Percentiles rank a stretch among this genome's conserved stretches.
These are phyloP conservation scores for Cladosporium sp. DNA, from an alignment of 2,329 filamentous ascomycete genomes.

Conservation along the genomic window DNA sequence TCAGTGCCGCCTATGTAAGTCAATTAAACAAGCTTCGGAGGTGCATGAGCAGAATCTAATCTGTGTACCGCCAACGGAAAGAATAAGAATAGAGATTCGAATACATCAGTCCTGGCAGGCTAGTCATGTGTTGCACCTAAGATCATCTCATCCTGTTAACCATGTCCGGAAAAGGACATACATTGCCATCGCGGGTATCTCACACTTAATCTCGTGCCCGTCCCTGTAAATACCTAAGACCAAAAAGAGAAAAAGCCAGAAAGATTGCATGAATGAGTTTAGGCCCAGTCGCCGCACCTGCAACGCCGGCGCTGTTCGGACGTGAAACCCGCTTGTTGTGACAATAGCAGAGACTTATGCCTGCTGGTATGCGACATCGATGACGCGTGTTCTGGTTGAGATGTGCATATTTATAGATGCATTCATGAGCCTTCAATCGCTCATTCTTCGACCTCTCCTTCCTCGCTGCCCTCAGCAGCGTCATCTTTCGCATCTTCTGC, in stretches of 20 bases:
- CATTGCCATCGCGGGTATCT: conserved; percentile 11
- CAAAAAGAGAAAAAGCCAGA: neutral
- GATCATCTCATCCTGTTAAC: neutral
- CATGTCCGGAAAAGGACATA: conserved; percentile 3
- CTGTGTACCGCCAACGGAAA: neutral
- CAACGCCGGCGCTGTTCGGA: neutral
- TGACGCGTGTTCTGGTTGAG: neutral
- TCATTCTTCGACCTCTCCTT: conserved; percentile 45
- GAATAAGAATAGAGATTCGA: neutral
- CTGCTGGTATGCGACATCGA: neutral
- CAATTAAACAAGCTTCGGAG: neutral
- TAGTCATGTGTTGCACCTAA: neutral
- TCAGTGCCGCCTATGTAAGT: too few species aligned
- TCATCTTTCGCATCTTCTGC: conserved; percentile 19
- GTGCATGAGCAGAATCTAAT: neutral
- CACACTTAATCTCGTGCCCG: neutral
- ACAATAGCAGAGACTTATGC: neutral
- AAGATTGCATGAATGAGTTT: neutral
- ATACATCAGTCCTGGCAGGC: neutral
- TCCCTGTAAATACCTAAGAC: neutral
- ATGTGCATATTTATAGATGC: neutral
- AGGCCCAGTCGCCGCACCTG: neutral
- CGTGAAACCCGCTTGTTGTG: neutral
- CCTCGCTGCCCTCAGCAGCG: conserved; percentile 37
- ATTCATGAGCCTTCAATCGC: neutral